phyloP scores from a whole-genome alignment of 2,329 filamentous ascomycete genomes.

The Orbilia oligospora region DNA sequence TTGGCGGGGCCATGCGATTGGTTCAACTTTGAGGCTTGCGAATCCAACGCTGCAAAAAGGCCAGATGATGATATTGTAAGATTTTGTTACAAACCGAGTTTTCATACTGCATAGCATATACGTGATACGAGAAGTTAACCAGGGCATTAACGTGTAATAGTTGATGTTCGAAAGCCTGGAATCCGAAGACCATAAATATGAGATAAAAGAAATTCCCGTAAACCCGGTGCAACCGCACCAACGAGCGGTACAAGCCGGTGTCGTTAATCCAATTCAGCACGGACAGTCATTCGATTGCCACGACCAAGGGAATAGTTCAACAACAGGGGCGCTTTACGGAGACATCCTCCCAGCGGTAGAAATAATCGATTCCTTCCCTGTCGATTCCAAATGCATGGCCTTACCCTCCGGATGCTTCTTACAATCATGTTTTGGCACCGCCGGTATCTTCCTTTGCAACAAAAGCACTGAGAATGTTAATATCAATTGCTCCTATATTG shows the following conservation, averaged over 20 bases:
- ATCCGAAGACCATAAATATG: background rate
- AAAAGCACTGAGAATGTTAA: conserved; percentile 13
- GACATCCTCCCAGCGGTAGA: conserved; percentile 39
- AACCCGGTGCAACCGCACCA: background rate
- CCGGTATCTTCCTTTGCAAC: conserved; percentile 48
- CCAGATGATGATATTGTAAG: background rate
- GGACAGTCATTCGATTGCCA: conserved; percentile 55
- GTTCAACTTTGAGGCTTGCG: conserved; percentile 9
- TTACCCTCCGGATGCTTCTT: conserved; percentile 42
- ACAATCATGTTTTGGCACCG: conserved; percentile 38
- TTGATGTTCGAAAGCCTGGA: background rate
- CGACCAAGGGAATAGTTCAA: conserved; percentile 36
- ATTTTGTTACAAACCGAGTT: background rate
- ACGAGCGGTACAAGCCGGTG: conserved; percentile 27
- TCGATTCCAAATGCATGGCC: conserved; percentile 22
- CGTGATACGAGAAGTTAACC: background rate
- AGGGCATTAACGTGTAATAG: background rate
- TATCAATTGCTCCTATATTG: conserved; percentile 38
- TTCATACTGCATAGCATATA: background rate
- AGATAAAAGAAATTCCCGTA: background rate
- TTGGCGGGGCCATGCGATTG: conserved; percentile 8
- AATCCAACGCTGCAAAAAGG: background rate
- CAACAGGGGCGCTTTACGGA: conserved; percentile 12
- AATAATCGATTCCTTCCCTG: conserved; percentile 32
- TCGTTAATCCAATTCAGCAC: conserved; percentile 36